Conservation (phyloP, 1,284 basidiomycete genomes). For the Takashimella koratensis region DNA sequence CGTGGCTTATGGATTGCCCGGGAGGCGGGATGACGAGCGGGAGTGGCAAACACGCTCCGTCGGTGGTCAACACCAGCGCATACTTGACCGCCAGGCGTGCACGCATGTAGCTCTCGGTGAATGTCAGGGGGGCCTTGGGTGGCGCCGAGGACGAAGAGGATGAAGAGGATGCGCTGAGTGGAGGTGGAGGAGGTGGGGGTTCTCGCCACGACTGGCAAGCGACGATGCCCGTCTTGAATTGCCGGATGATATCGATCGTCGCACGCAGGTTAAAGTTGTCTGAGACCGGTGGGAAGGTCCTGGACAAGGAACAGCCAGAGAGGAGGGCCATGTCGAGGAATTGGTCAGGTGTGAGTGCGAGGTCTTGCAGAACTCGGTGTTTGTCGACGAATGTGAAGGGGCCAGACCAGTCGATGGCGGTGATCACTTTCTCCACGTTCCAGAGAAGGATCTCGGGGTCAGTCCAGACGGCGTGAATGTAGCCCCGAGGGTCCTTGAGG, state of each 20-base stretch:
- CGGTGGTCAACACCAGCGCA: constrained; percentile 83
- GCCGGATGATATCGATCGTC: constrained; percentile 82
- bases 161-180: neutral
- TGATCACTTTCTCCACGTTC: constrained; percentile 87
- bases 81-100: constrained; percentile 90
- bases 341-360: constrained; percentile 78
- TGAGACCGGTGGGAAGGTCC: constrained; percentile 78
- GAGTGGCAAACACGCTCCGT: constrained; percentile 82
- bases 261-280: constrained; percentile 70
- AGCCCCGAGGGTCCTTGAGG: constrained; percentile 85
- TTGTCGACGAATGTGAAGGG: constrained; percentile 83
- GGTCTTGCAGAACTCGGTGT: constrained; percentile 67
- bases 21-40: constrained; percentile 66
- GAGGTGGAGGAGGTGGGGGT: constrained; percentile 36
- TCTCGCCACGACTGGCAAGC: constrained; percentile 74
- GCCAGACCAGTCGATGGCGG: constrained; percentile 70
- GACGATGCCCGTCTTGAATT: constrained; percentile 78
- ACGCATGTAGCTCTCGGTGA: constrained; percentile 82
- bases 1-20: constrained; percentile 57
- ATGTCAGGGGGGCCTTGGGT: constrained; percentile 45
- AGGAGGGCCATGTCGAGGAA: constrained; percentile 93
- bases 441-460: constrained; percentile 88
- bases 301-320: constrained; percentile 81
- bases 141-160: neutral
- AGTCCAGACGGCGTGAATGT: constrained; percentile 92